Evolutionary conservation across 2,329 filamentous ascomycete genomes (phyloP).

Genomic region (Aspergillus quadrilineatus): DNA sequence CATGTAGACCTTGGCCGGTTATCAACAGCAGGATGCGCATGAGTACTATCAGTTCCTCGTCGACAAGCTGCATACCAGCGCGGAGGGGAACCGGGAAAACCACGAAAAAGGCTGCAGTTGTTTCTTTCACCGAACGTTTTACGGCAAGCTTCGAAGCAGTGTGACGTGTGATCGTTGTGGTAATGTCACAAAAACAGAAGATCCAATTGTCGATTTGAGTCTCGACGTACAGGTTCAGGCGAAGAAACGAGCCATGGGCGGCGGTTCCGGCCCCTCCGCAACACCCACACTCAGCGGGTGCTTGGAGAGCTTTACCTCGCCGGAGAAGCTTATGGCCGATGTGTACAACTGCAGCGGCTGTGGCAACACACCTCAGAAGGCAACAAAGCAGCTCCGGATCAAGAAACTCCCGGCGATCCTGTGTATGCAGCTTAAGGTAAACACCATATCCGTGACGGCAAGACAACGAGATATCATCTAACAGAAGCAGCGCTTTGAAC

Average conservation of each 20-base stretch:
- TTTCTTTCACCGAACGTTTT: conserved; percentile 92
- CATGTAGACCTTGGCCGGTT: conserved; percentile 70
- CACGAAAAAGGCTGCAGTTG: conserved; percentile 66
- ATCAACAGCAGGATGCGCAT: conserved; percentile 94
- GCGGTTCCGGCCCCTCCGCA: conserved; percentile 36
- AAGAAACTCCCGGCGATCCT: conserved; percentile 83
- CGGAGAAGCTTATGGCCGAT: conserved; percentile 70
- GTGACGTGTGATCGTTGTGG: conserved; percentile 88
- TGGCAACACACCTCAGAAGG: conserved; percentile 68
- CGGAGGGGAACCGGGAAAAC: conserved; percentile 70
- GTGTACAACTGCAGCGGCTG: conserved; percentile 86
- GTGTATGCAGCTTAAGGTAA: conserved; percentile 87
- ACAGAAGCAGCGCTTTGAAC: conserved; percentile 64
- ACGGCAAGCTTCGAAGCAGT: conserved; percentile 84
- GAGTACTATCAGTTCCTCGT: conserved; percentile 96
- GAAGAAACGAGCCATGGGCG: conserved; percentile 49
- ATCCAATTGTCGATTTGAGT: conserved; percentile 88
- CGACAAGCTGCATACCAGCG: conserved; percentile 78
- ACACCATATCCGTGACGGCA: conserved; percentile 10
- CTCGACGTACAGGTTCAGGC: conserved; percentile 77
- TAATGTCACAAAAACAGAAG: conserved; percentile 76
- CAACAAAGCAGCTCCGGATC: conserved; percentile 79
- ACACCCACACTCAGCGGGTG: conserved; percentile 68
- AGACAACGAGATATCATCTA: conserved; percentile 4
- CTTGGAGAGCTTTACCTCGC: conserved; percentile 81